Conservation (phyloP, 495 filamentous ascomycete species). For the Penicillium lividum region DNA sequence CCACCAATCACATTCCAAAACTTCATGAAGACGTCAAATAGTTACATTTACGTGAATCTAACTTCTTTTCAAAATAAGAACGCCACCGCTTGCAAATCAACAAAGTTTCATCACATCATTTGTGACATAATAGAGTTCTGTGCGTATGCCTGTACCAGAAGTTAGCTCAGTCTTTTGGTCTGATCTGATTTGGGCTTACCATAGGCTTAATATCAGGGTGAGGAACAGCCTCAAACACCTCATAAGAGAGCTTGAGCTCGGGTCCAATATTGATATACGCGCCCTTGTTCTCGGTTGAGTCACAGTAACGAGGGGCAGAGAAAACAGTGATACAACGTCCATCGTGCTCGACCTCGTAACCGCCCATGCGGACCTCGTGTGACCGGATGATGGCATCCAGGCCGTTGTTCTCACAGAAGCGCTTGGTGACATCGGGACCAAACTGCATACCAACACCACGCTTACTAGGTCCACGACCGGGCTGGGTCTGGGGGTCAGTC, state of each 20-base stretch:
- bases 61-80: conserved; percentile 20
- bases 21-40: conserved; percentile 1
- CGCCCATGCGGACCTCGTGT: conserved; percentile 97
- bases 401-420: conserved; percentile 95
- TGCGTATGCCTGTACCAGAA: conserved; percentile 65
- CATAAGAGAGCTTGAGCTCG: conserved; percentile 85
- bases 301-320: conserved; percentile 96
- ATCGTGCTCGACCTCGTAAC: conserved; percentile 96
- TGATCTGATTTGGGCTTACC: conserved; percentile 53
- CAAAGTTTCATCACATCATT: conserved; percentile 52
- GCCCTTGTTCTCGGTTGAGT: conserved; percentile 95
- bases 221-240: conserved; percentile 93
- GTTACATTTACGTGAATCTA: conserved; percentile 20
- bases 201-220: conserved; percentile 95
- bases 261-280: conserved; percentile 97
- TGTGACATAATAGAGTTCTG: conserved; percentile 75
- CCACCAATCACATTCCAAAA: conserved; percentile 1
- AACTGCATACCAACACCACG: conserved; percentile 96
- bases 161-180: conserved; percentile 29
- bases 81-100: conserved; percentile 30
- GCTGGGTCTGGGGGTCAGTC: conserved; percentile 88
- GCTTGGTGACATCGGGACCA: conserved; percentile 93
- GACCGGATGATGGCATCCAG: conserved; percentile 93
- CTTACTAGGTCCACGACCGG: conserved; percentile 92
- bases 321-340: conserved; percentile 99